phyloP scores from a whole-genome alignment of 768 basidiomycete genomes.

The Tricholoma flavovirens region DNA sequence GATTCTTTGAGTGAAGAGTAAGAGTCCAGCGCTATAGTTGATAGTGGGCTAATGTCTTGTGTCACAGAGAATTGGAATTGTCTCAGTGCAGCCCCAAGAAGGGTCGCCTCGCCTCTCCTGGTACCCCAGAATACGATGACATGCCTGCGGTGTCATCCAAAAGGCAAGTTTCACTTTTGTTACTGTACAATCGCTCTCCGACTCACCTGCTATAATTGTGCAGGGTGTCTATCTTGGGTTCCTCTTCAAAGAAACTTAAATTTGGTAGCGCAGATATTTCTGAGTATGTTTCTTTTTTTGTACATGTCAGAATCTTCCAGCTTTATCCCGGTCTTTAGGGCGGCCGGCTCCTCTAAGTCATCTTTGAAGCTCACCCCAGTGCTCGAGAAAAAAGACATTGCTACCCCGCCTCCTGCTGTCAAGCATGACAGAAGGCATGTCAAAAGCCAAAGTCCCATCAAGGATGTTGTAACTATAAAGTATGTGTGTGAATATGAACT shows the following conservation, averaged over 20 bases:
- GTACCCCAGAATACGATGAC: not conserved
- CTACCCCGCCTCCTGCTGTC: not conserved
- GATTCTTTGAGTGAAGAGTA: not conserved
- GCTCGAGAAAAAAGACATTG: not conserved
- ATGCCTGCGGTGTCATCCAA: not conserved
- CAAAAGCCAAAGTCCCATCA: not conserved
- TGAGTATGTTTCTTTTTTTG: not conserved
- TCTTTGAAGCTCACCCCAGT: not conserved
- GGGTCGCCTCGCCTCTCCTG: not conserved
- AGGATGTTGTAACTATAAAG: not conserved
- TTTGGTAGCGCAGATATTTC: not conserved
- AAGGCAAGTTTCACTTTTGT: not conserved
- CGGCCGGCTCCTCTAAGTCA: not conserved
- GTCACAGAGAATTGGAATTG: not conserved
- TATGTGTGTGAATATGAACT: not conserved
- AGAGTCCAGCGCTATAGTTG: not conserved
- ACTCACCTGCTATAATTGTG: not conserved
- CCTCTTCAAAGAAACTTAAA: too few species aligned
- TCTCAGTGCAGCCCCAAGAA: not conserved
- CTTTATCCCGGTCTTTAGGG: not conserved
- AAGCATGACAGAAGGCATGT: not conserved
- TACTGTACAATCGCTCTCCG: not conserved
- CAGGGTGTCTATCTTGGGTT: not conserved
- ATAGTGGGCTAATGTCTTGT: not conserved
- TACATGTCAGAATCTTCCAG: not conserved